A percentile compares a stretch with the other conserved stretches of the same genome.
phyloP scores from a whole-genome alignment of 2,329 filamentous ascomycete genomes.

The Colletotrichum godetiae region DNA sequence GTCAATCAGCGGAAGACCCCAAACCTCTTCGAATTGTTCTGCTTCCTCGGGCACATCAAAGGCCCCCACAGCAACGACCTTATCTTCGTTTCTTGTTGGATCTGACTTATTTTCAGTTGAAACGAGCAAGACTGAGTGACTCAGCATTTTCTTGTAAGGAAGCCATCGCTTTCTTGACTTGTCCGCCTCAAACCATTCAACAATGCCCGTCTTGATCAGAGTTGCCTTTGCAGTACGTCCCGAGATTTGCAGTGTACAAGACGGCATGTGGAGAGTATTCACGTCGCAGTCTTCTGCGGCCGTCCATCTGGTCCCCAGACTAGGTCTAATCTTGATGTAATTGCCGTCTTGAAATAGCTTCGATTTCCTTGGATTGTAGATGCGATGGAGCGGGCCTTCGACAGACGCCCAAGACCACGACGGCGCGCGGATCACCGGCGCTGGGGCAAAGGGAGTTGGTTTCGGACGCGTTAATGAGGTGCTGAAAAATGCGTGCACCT shows the following conservation, averaged over 20 bases:
- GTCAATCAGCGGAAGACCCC: conserved; percentile 1
- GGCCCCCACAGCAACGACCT: not conserved
- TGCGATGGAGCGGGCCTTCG: not conserved
- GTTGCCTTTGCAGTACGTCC: not conserved
- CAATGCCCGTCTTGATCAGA: not conserved
- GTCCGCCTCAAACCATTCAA: not conserved
- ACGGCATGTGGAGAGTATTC: conserved; percentile 5
- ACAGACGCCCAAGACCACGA: conserved; percentile 27
- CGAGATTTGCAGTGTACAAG: not conserved
- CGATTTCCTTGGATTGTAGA: not conserved
- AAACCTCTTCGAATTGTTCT: not conserved
- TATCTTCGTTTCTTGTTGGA: not conserved
- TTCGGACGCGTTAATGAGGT: conserved; percentile 1
- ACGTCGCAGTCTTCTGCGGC: not conserved
- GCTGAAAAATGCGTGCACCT: not conserved
- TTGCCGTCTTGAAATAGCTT: not conserved
- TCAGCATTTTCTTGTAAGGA: not conserved
- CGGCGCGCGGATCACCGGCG: conserved; percentile 14
- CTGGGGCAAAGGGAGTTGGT: not conserved
- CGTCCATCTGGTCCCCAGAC: not conserved
- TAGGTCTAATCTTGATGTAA: conserved; percentile 1
- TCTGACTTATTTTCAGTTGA: not conserved
- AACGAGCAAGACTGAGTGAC: not conserved
- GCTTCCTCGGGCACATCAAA: conserved; percentile 22
- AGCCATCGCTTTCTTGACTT: not conserved